Conservation (phyloP, 805 yeast species). For the Starmerella stigmatis region DNA sequence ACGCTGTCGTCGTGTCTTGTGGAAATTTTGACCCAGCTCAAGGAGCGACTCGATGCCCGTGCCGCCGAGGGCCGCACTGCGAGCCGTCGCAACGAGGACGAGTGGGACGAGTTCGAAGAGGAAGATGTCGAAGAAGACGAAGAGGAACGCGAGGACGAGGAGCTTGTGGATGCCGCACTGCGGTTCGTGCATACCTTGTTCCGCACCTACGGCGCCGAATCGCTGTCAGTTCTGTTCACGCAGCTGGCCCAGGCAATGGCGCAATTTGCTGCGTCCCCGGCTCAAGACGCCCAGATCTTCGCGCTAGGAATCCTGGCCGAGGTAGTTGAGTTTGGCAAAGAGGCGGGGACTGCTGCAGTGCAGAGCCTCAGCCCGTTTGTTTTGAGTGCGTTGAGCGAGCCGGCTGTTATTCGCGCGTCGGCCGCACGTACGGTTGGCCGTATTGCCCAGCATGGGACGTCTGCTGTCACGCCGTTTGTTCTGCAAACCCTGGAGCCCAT, state of each 20-base stretch:
- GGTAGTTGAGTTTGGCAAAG: conserved; percentile 68
- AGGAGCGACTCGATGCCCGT: conserved; percentile 53
- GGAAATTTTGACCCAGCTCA: conserved; percentile 53
- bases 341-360: conserved; percentile 51
- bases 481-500: conserved; percentile 64
- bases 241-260: conserved; percentile 39
- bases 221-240: conserved; percentile 6
- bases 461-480: conserved; percentile 49
- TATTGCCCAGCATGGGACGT: conserved; percentile 74
- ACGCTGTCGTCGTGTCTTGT: conserved; percentile 51
- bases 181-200: conserved; percentile 62
- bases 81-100: conserved; percentile 24
- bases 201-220: conserved; percentile 41
- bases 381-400: conserved; percentile 35
- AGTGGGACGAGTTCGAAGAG: conserved; percentile 55
- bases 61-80: conserved; percentile 25
- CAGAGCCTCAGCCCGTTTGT: conserved; percentile 54
- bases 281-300: conserved; percentile 58
- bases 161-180: conserved; percentile 73
- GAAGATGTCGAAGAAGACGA: conserved; percentile 82
- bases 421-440: conserved; percentile 78
- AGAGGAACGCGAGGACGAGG: conserved; percentile 78
- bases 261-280: conserved; percentile 45
- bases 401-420: conserved; percentile 67
- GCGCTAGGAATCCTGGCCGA: conserved; percentile 76